Percentiles rank a stretch among this genome's conserved stretches.
Evolutionary conservation across 1,139 yeast species (phyloP).

Genomic region (Suhomyces maxii): DNA sequence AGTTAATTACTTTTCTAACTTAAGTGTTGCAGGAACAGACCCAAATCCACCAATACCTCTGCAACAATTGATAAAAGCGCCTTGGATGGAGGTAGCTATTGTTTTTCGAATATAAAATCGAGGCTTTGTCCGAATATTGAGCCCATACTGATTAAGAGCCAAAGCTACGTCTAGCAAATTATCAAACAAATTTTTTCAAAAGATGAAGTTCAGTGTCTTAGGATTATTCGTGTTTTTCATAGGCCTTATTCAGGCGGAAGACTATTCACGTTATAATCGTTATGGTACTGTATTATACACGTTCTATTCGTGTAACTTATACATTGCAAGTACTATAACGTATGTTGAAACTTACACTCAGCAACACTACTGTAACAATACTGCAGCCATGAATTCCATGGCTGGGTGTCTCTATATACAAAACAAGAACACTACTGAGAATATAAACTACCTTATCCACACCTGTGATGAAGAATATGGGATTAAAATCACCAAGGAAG

Average conservation of each 20-base stretch:
- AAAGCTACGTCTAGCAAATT: no score
- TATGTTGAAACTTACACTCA: conserved; percentile 24
- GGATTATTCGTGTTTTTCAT: not conserved
- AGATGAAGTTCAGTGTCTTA: not conserved
- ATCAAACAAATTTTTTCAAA: not conserved
- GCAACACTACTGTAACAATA: conserved; percentile 15
- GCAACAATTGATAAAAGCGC: not conserved
- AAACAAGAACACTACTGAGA: conserved; percentile 2
- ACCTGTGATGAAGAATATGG: conserved; percentile 14
- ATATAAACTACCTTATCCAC: not conserved
- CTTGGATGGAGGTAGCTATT: not conserved
- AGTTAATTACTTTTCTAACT: not conserved
- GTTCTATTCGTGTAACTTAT: conserved; percentile 21
- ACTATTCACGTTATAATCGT: not conserved
- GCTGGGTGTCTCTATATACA: conserved; percentile 14
- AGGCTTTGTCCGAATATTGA: not conserved
- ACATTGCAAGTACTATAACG: conserved; percentile 17
- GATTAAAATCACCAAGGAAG: conserved; percentile 16
- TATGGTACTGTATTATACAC: conserved; percentile 10
- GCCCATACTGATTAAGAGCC: not conserved
- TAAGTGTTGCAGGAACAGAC: not conserved
- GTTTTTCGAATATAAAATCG: not conserved
- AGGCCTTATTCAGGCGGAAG: not conserved
- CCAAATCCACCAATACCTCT: not conserved
- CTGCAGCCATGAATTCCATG: conserved; percentile 16